Evolutionary conservation across 768 basidiomycete genomes (phyloP), one percentile per base, ranked within the genome.

Genomic region (Serendipita vermifera): DNA sequence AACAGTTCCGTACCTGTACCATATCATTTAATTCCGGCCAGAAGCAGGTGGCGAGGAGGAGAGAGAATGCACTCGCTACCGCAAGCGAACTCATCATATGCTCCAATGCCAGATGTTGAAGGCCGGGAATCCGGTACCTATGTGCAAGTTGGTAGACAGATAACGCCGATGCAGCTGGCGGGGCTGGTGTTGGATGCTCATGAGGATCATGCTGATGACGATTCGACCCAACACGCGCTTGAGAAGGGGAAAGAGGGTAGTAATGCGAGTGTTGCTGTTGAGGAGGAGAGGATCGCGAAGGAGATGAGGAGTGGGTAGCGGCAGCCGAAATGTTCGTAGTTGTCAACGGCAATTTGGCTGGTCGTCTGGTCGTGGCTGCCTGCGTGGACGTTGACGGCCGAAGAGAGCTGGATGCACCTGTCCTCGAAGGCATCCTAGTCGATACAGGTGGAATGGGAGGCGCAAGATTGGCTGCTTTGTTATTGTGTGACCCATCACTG

Each of bases 91-190:
- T 71, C 73, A 87, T 75, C 63, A 87, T 81, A 66, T 87, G 84
- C 54, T 84, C 82, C 57, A 84, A 66, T 5, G 85, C 83, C 22
- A 87, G 73, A 20, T 71, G 63, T n/a, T 78, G 78, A 22, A 89
- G 73, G 5, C 73, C 76, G 3, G 79, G 77, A 72, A 89, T 79
- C 2, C 70, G 70, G 67, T 87, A 89, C 54, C 84, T 75, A 69
- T 89, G 84, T 3, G 85, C 82, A 9, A 86, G 74, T 60, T 83
- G 82, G 68, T 85, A 89, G 61, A 87, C 76, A 0, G 80, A 79
- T 46, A 89, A 66, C 1, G 85, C 84, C 22, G 83, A 84, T 11
- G 84, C 84, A 14, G 85, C 79, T 3, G 71, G 67, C 5, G 82
- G 83, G 3, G 76, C 60, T 4, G 77, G 70, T 0, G 80, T 78